A percentile compares a stretch with the other conserved stretches of the same genome.
These are phyloP conservation scores for Claviceps cyperi DNA, from an alignment of 2,329 filamentous ascomycete genomes.

Conservation along the genomic window DNA sequence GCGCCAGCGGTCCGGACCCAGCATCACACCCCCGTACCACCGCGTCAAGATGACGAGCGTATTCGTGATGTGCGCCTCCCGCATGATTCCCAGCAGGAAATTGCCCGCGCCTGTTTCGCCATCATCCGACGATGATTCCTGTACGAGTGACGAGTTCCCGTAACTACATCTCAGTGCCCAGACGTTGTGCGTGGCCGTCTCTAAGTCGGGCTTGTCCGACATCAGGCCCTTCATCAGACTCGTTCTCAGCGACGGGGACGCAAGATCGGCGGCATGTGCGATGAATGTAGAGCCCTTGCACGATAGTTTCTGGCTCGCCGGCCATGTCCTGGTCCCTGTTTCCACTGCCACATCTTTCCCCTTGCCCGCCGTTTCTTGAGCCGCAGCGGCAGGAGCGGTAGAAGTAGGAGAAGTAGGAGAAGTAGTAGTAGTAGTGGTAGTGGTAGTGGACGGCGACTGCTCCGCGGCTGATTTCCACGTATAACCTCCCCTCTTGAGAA, in stretches of 20 bases:
- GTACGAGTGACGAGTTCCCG: conserved; percentile 24
- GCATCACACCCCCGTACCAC: conserved; percentile 48
- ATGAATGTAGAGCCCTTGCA: conserved; percentile 43
- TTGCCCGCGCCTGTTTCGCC: conserved; percentile 46
- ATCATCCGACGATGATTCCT: conserved; percentile 42
- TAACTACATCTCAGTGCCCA: conserved; percentile 30
- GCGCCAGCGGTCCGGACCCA: conserved; percentile 47
- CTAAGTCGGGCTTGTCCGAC: conserved; percentile 31
- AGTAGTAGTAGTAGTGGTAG: not conserved
- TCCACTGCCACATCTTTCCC: conserved; percentile 4
- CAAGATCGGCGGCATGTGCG: conserved; percentile 30
- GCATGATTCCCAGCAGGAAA: conserved; percentile 39
- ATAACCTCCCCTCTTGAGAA: conserved; percentile 68
- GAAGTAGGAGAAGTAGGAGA: too few relatives aligned
- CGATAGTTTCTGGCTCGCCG: conserved; percentile 33
- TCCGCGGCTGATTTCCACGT: conserved; percentile 16
- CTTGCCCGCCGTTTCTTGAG: not conserved
- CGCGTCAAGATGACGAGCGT: conserved; percentile 44
- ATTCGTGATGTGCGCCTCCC: conserved; percentile 34
- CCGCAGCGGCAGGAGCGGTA: not conserved
- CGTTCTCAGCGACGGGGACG: conserved; percentile 27
- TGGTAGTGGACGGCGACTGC: not conserved
- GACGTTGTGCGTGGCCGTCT: conserved; percentile 42
- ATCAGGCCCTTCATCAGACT: conserved; percentile 33
- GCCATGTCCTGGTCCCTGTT: conserved; percentile 26